phyloP scores from a whole-genome alignment of 2,329 filamentous ascomycete genomes.

The Stromatinia cepivora region DNA sequence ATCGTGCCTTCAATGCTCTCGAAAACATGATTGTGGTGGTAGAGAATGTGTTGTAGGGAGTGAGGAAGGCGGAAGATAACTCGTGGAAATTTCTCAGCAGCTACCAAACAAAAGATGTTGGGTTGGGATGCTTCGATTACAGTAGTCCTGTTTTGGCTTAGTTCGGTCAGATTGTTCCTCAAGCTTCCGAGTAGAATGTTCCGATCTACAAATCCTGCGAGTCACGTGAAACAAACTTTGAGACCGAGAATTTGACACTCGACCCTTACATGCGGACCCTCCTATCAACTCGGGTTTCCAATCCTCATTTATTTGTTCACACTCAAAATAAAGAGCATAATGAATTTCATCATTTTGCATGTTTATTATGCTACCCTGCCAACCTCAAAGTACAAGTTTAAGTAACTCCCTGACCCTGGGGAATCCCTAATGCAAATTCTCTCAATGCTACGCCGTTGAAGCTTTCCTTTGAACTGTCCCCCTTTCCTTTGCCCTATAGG shows the following conservation, averaged over 20 bases:
- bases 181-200: conserved; percentile 13
- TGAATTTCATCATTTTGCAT: conserved; percentile 8
- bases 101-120: conserved; percentile 24
- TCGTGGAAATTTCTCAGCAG: conserved; percentile 23
- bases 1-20: conserved; percentile 63
- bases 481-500: neutral
- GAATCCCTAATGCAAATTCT: conserved; percentile 17
- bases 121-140: conserved; percentile 24
- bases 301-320: neutral
- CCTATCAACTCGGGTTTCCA: conserved; percentile 1
- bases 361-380: conserved; percentile 12
- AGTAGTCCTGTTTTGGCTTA: conserved; percentile 19
- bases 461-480: conserved; percentile 4
- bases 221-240: neutral
- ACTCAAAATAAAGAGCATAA: neutral
- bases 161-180: conserved; percentile 13
- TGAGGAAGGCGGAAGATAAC: conserved; percentile 21
- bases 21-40: conserved; percentile 62
- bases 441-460: conserved; percentile 12
- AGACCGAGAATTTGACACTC: neutral
- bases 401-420: conserved; percentile 16
- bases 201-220: too few relatives aligned
- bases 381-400: conserved; percentile 1
- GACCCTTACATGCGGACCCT: neutral
- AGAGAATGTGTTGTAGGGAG: conserved; percentile 21